phyloP scores from a whole-genome alignment of 2,329 filamentous ascomycete species.

The Cadophora luteo-olivacea region DNA sequence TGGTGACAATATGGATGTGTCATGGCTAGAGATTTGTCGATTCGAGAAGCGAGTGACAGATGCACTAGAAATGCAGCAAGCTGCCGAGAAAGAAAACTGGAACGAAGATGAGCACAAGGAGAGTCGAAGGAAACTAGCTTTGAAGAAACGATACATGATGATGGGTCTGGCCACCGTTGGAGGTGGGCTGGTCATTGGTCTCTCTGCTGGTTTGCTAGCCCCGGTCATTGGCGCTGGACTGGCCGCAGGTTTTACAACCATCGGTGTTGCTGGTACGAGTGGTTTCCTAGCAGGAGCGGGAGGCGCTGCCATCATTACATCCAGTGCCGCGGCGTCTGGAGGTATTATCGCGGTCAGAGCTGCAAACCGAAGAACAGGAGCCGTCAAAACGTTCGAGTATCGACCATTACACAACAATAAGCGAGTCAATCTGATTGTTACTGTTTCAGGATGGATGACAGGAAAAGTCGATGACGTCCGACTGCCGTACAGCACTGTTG shows the following conservation, averaged over 20 bases:
- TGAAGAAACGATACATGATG: slow-evolving; percentile 86
- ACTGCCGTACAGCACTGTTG: slow-evolving; percentile 92
- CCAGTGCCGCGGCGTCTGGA: slow-evolving; percentile 83
- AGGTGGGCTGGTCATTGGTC: slow-evolving; percentile 90
- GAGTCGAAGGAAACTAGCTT: slow-evolving; percentile 76
- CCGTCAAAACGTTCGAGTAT: slow-evolving; percentile 97
- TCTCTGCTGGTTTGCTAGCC: slow-evolving; percentile 89
- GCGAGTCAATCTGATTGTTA: slow-evolving; percentile 92
- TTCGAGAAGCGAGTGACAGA: slow-evolving; percentile 98
- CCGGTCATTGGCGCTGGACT: slow-evolving; percentile 94
- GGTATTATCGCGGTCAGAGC: slow-evolving; percentile 86
- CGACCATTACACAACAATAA: slow-evolving; percentile 98
- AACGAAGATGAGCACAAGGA: slow-evolving; percentile 97
- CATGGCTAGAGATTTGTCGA: slow-evolving; percentile 91
- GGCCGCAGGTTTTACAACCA: slow-evolving; percentile 92
- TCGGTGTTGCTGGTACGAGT: slow-evolving; percentile 87
- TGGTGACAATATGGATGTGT: slow-evolving; percentile 78
- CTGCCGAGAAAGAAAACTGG: slow-evolving; percentile 94
- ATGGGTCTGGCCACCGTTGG: slow-evolving; percentile 98
- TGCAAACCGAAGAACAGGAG: slow-evolving; percentile 85
- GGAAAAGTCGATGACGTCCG: slow-evolving; percentile 97
- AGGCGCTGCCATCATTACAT: slow-evolving; percentile 93
- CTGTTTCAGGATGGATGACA: slow-evolving; percentile 97
- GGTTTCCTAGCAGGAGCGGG: slow-evolving; percentile 91
- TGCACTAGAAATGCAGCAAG: slow-evolving; percentile 96